Evolutionary conservation across 257 asterid species (phyloP), one percentile per base, ranked within the genome.

Genomic region (Catharanthus roseus): DNA sequence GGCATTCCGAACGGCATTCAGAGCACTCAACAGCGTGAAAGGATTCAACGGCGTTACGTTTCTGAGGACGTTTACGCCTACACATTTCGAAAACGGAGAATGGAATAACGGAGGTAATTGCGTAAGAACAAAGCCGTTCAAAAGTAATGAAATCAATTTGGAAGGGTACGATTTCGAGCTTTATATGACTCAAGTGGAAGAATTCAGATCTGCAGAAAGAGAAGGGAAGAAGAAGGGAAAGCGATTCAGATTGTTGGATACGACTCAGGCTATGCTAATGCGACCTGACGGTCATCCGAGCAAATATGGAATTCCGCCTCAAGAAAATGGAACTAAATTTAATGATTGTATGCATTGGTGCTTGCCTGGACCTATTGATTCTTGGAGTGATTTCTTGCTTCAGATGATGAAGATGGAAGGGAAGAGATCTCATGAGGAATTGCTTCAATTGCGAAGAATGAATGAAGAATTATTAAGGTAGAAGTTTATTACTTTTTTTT

Each of bases 261-360:
- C 73, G 15, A 82, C 86, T 0, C 77, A 65, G 70, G 80, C 82
- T 1, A 79, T 80, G 84, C 28, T 77, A 21, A 42, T 82, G 72
- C 77, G 86, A 61, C 84, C 86, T 41, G 86, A 82, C 55, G 86
- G 86, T 16, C 86, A 82, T 57, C 86, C 86, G 0, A 72, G 82
- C 53, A 77, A 57, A 73, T 82, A 74, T 42, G 82, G 82, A 10
- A 82, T 77, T 39, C 58, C 55, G 72, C 77, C 76, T 9, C 38
- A 65, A 9, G 84, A 55, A 5, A 79, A 79, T 51, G 79, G 74
- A 58, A 72, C 82, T 5, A 39, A 77, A 74, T 51, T 71, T 36
- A 82, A 79, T 70, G 86, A 82, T 13, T 82, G 86, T 64, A 81
- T 77, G 4, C 80, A 79, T n/a, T 82, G 86, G 86, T 82, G 86